Evolutionary conservation across 2,329 filamentous ascomycete genomes (phyloP).

Genomic region (Thelonectria olida): DNA sequence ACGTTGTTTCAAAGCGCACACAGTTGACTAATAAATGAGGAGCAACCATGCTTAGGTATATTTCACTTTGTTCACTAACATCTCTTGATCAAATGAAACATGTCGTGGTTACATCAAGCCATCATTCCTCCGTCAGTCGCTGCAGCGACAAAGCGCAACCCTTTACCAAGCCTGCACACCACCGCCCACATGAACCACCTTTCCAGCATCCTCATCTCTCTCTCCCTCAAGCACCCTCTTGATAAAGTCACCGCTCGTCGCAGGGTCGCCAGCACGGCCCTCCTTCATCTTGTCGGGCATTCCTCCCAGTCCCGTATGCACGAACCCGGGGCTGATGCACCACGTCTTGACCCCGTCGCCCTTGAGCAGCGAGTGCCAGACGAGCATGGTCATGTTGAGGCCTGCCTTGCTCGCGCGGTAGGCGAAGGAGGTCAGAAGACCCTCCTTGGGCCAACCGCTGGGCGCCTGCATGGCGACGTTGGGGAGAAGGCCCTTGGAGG

Average conservation of each 20-base stretch:
- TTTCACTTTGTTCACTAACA: no score
- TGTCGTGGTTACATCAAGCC: not conserved
- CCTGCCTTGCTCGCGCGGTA: conserved; percentile 4
- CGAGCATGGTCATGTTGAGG: conserved; percentile 15
- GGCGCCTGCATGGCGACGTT: not conserved
- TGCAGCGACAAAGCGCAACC: not conserved
- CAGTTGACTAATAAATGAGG: no score
- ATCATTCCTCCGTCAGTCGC: not conserved
- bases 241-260: conserved; percentile 1
- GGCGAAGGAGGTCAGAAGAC: not conserved
- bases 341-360: conserved; percentile 6
- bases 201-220: conserved; percentile 23
- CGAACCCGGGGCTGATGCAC: conserved; percentile 7
- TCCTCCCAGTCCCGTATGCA: conserved; percentile 4
- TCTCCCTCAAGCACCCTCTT: conserved; percentile 4
- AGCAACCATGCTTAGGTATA: no score
- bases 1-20: no score
- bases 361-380: conserved; percentile 12
- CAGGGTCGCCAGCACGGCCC: not conserved
- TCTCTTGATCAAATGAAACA: no score
- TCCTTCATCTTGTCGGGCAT: not conserved
- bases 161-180: conserved; percentile 45
- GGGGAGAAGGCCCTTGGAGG: not conserved
- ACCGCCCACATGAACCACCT: conserved; percentile 43
- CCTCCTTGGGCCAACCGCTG: conserved; percentile 5